phyloP scores from a whole-genome alignment of 1,284 basidiomycete species.

The Sphagnurus paluster region DNA sequence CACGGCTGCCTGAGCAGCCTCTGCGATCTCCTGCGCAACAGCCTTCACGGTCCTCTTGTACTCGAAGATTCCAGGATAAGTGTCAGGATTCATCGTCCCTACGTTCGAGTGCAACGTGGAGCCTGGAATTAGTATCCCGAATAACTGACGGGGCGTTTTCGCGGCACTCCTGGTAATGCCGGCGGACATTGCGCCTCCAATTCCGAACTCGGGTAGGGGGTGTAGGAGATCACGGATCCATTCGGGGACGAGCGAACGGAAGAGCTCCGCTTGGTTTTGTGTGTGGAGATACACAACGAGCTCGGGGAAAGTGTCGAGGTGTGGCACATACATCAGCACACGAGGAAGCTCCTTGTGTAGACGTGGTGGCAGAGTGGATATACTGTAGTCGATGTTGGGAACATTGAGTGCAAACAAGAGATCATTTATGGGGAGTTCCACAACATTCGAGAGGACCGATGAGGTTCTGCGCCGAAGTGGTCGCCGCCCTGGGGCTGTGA shows the following conservation, averaged over 20 bases:
- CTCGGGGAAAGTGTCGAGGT: slow-evolving; percentile 35
- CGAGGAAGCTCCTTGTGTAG: slow-evolving; percentile 34
- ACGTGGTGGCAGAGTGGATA: slow-evolving; percentile 29
- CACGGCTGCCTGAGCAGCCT: slow-evolving; percentile 14
- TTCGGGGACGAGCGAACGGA: slow-evolving; percentile 36
- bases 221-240: slow-evolving; percentile 39
- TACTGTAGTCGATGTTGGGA: slow-evolving; percentile 29
- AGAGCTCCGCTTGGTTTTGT: slow-evolving; percentile 36
- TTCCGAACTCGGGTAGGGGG: slow-evolving; percentile 24
- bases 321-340: slow-evolving; percentile 32
- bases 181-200: slow-evolving; percentile 7
- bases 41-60: slow-evolving; percentile 17
- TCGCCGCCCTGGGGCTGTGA: slow-evolving; percentile 1
- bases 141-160: slow-evolving; percentile 7
- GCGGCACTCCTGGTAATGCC: slow-evolving; percentile 1
- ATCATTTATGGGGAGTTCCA: slow-evolving; percentile 39
- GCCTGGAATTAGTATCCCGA: slow-evolving; percentile 6
- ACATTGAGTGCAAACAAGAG: slow-evolving; percentile 35
- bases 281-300: slow-evolving; percentile 40
- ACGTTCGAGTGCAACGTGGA: background rate
- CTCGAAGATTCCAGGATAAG: background rate
- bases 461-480: slow-evolving; percentile 3
- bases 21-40: slow-evolving; percentile 29
- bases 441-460: slow-evolving; percentile 15
- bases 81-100: background rate